phyloP scores from a whole-genome alignment of 148 eudicot species.

The Cornus kousa region DNA sequence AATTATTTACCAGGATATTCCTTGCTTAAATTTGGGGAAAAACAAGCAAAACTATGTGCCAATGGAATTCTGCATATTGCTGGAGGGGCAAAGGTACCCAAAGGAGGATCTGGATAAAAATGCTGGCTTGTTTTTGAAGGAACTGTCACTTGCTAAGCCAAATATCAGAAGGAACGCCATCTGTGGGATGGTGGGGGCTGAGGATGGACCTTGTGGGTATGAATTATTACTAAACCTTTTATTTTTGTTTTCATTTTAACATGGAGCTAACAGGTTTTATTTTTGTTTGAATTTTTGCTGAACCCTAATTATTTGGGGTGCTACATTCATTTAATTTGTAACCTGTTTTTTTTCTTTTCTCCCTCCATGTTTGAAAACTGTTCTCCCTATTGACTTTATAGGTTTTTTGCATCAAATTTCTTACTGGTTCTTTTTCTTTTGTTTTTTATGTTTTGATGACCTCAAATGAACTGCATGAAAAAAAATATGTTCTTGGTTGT shows the following conservation, averaged over 20 bases:
- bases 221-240: conserved; percentile 5
- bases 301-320: too few species aligned
- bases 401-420: too few species aligned
- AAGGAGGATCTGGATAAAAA: conserved; percentile 41
- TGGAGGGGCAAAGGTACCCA: conserved; percentile 59
- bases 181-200: conserved; percentile 36
- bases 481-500: neutral
- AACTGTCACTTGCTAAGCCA: conserved; percentile 42
- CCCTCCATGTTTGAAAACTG: too few species aligned
- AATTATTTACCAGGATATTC: conserved; percentile 29
- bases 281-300: too few species aligned
- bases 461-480: too few species aligned
- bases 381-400: too few species aligned
- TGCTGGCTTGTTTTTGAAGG: conserved; percentile 28
- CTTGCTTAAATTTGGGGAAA: conserved; percentile 54
- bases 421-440: too few species aligned
- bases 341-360: too few species aligned
- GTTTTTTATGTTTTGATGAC: too few species aligned
- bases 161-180: conserved; percentile 33
- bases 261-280: too few species aligned
- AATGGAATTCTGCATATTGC: conserved; percentile 60
- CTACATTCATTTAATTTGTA: too few species aligned
- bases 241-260: too few species aligned
- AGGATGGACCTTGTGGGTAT: conserved; percentile 61
- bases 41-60: conserved; percentile 44